A percentile compares a stretch with the other conserved stretches of the same genome.
These are phyloP conservation scores for Cytospora paraplurivora DNA, from an alignment of 2,329 filamentous ascomycete species.

Conservation along the genomic window DNA sequence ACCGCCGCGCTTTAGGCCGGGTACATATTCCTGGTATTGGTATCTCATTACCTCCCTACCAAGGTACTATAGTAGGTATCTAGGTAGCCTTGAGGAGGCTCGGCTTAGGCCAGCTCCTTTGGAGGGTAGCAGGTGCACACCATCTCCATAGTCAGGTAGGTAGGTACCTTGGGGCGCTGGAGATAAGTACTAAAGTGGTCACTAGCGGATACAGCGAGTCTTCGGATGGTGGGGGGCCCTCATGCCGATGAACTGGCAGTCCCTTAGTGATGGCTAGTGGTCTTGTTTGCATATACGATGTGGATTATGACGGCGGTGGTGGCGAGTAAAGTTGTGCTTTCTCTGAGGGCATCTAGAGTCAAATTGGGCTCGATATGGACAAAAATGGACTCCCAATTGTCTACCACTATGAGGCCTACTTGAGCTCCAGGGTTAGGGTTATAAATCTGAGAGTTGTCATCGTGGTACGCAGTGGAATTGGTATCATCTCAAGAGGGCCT, in stretches of 20 bases:
- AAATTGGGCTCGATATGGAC: not conserved
- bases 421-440: too few species aligned
- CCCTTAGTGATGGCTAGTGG: not conserved
- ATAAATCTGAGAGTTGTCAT: too few species aligned
- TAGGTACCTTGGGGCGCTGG: not conserved
- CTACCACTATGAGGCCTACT: too few species aligned
- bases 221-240: not conserved
- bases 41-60: not conserved
- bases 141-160: not conserved
- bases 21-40: not conserved
- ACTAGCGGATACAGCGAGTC: not conserved
- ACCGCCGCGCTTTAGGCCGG: not conserved
- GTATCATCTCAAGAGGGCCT: too few species aligned
- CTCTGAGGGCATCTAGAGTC: not conserved
- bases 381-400: not conserved
- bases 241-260: not conserved
- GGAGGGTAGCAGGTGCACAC: conserved; percentile 10
- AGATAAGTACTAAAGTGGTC: not conserved
- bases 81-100: not conserved
- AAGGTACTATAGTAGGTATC: too few species aligned
- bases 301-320: conserved; percentile 12
- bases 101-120: not conserved
- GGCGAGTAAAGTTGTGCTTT: conserved; percentile 1
- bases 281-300: conserved; percentile 6
- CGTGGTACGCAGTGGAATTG: not conserved